These are phyloP conservation scores for Rhizopogon vinicolor DNA, from an alignment of 768 basidiomycete genomes.

Conservation along the genomic window DNA sequence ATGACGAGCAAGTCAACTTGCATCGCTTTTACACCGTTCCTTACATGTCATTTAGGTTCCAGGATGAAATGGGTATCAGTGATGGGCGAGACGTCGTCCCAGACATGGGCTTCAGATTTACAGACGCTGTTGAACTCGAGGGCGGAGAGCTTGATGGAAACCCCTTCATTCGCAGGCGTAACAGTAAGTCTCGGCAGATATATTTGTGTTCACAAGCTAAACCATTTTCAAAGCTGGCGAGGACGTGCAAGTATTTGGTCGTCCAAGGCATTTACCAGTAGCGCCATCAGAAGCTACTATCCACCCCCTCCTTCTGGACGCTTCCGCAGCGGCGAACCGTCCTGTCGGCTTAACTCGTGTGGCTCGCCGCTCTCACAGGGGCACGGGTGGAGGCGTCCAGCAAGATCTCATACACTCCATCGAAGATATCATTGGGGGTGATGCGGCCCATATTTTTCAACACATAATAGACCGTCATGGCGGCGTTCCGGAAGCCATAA, in stretches of 20 bases:
- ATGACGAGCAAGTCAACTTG: constrained; percentile 48
- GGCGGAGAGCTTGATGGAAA: constrained; percentile 37
- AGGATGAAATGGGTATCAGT: constrained; percentile 34
- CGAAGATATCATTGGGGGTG: constrained; percentile 76
- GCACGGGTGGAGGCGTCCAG: constrained; percentile 40
- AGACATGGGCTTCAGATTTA: constrained; percentile 53
- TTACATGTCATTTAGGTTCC: constrained; percentile 29
- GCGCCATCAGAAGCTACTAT: constrained; percentile 66
- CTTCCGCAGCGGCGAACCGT: constrained; percentile 41
- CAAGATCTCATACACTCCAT: constrained; percentile 70
- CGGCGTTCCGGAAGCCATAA: constrained; percentile 60
- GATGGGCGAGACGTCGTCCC: constrained; percentile 29
- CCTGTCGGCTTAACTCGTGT: constrained; percentile 42
- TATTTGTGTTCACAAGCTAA: not conserved
- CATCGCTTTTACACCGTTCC: not conserved
- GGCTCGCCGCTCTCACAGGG: constrained; percentile 53
- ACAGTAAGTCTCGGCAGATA: constrained; percentile 4
- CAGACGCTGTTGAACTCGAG: constrained; percentile 46
- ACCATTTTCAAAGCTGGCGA: constrained; percentile 38
- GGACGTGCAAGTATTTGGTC: constrained; percentile 58
- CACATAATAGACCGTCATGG: constrained; percentile 67
- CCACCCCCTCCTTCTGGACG: constrained; percentile 79
- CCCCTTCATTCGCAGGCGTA: constrained; percentile 48
- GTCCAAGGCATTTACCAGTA: constrained; percentile 45
- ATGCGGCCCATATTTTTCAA: constrained; percentile 79